Base-by-base conservation (phyloP, 345 rosid genomes). In the Citropsis articulata region DNA sequence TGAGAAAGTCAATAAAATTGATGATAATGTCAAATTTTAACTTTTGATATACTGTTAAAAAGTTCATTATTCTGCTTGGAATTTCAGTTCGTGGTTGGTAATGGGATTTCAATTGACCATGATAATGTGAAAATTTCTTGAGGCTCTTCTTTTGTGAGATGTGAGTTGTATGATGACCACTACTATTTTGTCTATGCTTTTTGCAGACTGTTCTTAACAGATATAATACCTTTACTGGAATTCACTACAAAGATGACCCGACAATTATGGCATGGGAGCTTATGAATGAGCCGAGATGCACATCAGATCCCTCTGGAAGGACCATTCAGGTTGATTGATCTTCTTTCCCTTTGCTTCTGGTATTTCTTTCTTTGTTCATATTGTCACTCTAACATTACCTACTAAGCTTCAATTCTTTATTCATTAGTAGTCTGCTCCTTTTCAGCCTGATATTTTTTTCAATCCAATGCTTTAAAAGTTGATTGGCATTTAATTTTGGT, bases 231-330 rank as follows among this genome's bases (percentile, higher is more conserved):
- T 81, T 94, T 70, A 94, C 91, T 21, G 86, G 96, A 82, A 84
- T 96, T 80, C 88, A 77, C 55, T 96, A 91, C 89, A 94, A 86
- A 84, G 94, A 94, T 80, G 99, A 96, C 40, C 84, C 98, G 38
- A 91, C 98, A n/a, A 94, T 96, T 72, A 94, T 96, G 98, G 98
- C 97, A 33, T 92, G 98, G 99, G 99, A 96, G 92, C 99, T 96
- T 76, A 94, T 96, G 93, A 96, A 96, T 80, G 99, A 96, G 82
- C 98, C 98, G 53, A 91, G 97, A 82, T 94, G 99, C 79, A 82
- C 90, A 56, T 90, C 97, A 3, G 99, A 96, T 87, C 89, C 92
- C 6, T 81, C 91, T 12, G 99, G 98, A 75, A 78, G 84, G 45
- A 92, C 95, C 81, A 84, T 96, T 84, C 98, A 92, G 98, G 99